Base-by-base conservation (phyloP, 495 filamentous ascomycete genomes). In the Aspergillus sclerotioniger region DNA sequence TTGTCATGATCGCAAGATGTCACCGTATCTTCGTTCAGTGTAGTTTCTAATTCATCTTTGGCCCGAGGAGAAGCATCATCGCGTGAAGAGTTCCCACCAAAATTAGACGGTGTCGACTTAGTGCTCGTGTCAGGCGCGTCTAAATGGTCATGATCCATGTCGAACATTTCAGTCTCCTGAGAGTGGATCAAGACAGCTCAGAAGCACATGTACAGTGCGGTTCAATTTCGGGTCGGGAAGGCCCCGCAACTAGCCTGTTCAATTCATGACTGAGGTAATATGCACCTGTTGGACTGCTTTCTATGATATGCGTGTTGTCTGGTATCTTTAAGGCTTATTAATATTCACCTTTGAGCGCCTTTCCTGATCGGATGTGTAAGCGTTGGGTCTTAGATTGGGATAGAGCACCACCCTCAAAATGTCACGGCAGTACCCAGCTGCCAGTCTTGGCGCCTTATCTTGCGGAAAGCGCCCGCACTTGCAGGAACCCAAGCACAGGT, bases 81-180 rank as follows among this genome's bases (percentile, higher is more conserved):
- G 8, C 49, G 57, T 28, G 59, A 62, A 9, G 58, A 59, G 28
- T 41, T 57, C 16, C 53, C 51, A n/a, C 54, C 61, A 32, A 31
- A 47, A 50, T 58, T 56, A 39, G 65, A 57, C 15, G 58, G 62
- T 47, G 49, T 29, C 28, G 63, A 59, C 43, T 49, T 64, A 52
- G 51, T 50, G 59, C 53, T 70, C 51, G 62, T 62, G 51, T 62
- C 61, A 21, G 63, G 68, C 45, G 59, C 61, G 51, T 65, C 57
- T 43, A 62, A 61, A 56, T 46, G 43, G 54, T 57, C 68, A 75
- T 72, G 62, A 56, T 68, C 68, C 74, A 76, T 76, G 20, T 63
- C 67, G 61, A 57, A 51, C 43, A 56, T 21, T 20, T 37, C 56
- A 51, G 31, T 45, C 37, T 55, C 29, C 51, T 28, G 29, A 32